Conservation (phyloP, 345 rosid species). For the Brassica carinata region DNA sequence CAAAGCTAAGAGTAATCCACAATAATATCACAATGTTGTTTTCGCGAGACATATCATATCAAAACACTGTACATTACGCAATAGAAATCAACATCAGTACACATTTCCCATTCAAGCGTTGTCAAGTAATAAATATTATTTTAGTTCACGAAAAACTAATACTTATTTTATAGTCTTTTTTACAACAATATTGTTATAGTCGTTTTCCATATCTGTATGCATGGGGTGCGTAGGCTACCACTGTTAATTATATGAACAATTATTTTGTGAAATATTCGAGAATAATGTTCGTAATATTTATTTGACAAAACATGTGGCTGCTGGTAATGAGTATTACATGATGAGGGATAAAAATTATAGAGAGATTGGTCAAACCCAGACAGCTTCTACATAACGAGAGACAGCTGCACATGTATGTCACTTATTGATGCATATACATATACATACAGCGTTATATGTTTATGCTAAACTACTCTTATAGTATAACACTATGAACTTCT, state of each 20-base stretch:
- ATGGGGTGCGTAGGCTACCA: conserved; percentile 19
- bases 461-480: no score
- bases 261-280: conserved; percentile 20
- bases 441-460: no score
- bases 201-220: conserved; percentile 21
- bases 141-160: conserved; percentile 12
- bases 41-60: conserved; percentile 27
- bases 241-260: conserved; percentile 28
- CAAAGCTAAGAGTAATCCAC: no score
- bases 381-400: conserved; percentile 38
- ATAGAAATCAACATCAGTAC: conserved; percentile 27
- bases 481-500: no score
- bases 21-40: not conserved
- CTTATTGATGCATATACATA: conserved; percentile 5
- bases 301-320: conserved; percentile 35
- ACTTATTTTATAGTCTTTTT: not conserved
- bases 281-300: not conserved
- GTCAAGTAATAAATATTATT: conserved; percentile 12
- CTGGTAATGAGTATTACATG: conserved; percentile 36
- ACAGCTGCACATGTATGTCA: conserved; percentile 41
- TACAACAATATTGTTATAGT: not conserved
- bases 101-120: conserved; percentile 19
- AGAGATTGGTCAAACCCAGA: conserved; percentile 36
- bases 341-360: not conserved
- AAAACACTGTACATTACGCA: conserved; percentile 24